Evolutionary conservation across 1,284 basidiomycete species (phyloP).

Genomic region (Ganoderma meredithae): DNA sequence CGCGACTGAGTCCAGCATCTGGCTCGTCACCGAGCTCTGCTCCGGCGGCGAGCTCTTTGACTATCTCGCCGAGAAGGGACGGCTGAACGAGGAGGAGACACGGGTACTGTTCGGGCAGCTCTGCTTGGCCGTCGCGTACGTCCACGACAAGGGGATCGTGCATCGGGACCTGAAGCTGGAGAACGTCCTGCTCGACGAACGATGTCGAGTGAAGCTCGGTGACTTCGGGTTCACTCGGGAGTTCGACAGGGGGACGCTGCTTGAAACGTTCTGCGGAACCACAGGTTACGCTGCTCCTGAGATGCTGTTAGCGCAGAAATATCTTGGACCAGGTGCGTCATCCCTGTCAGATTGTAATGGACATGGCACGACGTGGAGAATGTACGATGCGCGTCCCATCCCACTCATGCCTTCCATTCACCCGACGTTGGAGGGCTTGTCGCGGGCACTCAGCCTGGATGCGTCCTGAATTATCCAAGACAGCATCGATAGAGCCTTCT

Average conservation of each 20-base stretch:
- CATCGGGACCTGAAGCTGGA: constrained; percentile 97
- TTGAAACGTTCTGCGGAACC: constrained; percentile 98
- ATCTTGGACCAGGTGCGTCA: constrained; percentile 83
- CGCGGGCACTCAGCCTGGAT: neutral
- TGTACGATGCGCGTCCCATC: neutral
- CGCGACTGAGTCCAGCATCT: constrained; percentile 94
- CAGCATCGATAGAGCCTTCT: neutral
- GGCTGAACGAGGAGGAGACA: constrained; percentile 84
- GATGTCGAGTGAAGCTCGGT: constrained; percentile 88
- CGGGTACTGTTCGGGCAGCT: constrained; percentile 91
- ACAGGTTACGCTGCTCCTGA: constrained; percentile 96
- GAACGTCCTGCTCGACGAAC: constrained; percentile 92
- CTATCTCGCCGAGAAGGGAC: constrained; percentile 94
- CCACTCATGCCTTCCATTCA: neutral
- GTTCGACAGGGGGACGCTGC: constrained; percentile 82
- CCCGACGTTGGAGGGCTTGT: neutral
- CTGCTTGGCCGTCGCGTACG: constrained; percentile 93
- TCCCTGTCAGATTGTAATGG: neutral
- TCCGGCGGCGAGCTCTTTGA: constrained; percentile 97
- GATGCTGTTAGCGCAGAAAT: constrained; percentile 91
- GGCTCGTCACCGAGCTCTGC: constrained; percentile 98
- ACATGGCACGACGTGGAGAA: neutral
- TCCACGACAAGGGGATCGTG: constrained; percentile 91
- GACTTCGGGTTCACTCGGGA: constrained; percentile 98
- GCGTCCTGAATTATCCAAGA: neutral